Base-by-base conservation (phyloP, 2,329 filamentous ascomycete species). In the Aspergillus fumigatus region DNA sequence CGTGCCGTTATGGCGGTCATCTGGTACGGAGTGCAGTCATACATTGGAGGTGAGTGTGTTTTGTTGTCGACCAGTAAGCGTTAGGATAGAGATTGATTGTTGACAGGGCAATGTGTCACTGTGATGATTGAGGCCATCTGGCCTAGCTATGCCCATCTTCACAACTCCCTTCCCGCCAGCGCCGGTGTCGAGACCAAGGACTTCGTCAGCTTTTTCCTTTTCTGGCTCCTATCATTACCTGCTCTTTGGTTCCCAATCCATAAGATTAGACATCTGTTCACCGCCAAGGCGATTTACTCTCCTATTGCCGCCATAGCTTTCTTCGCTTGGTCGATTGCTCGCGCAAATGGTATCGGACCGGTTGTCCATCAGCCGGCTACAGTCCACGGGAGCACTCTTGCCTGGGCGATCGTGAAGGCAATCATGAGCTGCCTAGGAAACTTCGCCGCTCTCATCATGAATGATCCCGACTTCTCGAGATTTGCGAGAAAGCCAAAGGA, bases 371-470 rank as follows among this genome's bases (percentile, higher is more conserved):
- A 93, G 68, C 77, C 82, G 0, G 82, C 83, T 48, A 83, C 77
- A 3, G 73, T 84, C 4, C 75, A 84, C 4, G 92, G 92, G 27
- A 87, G 83, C 58, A 80, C 81, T 0, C 80, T 96, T 3, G 90
- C 80, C 1, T 97, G 92, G 92, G 84, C 86, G 25, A 86, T 96
- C 56, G 83, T 97, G 58, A 88, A 87, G 59, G 90, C 90, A 40
- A 87, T 96, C 74, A 96, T 96, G 91, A 87, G 83, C 25, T 87
- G 89, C 3, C 92, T 97, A 62, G 89, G 90, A 65, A 96, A 96
- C 76, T 96, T 96, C 68, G 89, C 91, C 1, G 91, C 92, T 0
- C 81, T 96, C 35, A 94, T 96, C 63, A 78, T 82, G 62, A 84
- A 95, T 71, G 87, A 90, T 63, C 89, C 89, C 0, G 91, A 96